These are phyloP conservation scores for Teunomyces aglyptinius DNA, from an alignment of 805 yeast genomes.

Conservation along the genomic window DNA sequence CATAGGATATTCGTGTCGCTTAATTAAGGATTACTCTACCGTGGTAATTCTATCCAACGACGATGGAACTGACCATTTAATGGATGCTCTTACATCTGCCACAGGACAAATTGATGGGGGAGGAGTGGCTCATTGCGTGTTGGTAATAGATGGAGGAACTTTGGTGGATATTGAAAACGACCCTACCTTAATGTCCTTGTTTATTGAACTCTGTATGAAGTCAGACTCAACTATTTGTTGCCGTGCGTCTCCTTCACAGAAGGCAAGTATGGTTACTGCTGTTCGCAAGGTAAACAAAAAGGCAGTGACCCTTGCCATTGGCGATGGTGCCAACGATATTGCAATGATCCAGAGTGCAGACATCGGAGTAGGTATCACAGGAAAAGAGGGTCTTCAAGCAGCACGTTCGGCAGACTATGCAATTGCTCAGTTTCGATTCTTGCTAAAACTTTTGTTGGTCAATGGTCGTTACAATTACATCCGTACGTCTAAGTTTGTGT, in stretches of 20 bases:
- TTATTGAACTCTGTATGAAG: conserved; percentile 79
- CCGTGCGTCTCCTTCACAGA: conserved; percentile 96
- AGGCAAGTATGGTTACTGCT: conserved; percentile 80
- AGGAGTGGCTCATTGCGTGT: conserved; percentile 87
- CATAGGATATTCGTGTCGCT: conserved; percentile 90
- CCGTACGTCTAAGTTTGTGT: conserved; percentile 85
- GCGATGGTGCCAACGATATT: conserved; percentile 98
- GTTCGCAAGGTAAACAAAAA: conserved; percentile 68
- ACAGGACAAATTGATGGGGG: conserved; percentile 70
- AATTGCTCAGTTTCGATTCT: conserved; percentile 87
- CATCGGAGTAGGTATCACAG: conserved; percentile 96
- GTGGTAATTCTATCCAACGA: conserved; percentile 64
- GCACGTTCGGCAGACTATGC: conserved; percentile 94
- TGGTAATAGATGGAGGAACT: conserved; percentile 94
- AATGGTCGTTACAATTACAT: conserved; percentile 96
- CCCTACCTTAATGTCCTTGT: conserved; percentile 65
- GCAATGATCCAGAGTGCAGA: conserved; percentile 99
- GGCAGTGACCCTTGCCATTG: conserved; percentile 89
- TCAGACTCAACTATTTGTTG: conserved; percentile 93
- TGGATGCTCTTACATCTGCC: conserved; percentile 71
- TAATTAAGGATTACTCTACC: conserved; percentile 90
- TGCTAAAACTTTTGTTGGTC: conserved; percentile 79
- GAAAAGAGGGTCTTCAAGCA: conserved; percentile 95
- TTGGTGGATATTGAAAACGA: conserved; percentile 71
- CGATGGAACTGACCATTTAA: conserved; percentile 52